phyloP scores from a whole-genome alignment of 1,284 basidiomycete genomes.

The Rhodotorula sp. region DNA sequence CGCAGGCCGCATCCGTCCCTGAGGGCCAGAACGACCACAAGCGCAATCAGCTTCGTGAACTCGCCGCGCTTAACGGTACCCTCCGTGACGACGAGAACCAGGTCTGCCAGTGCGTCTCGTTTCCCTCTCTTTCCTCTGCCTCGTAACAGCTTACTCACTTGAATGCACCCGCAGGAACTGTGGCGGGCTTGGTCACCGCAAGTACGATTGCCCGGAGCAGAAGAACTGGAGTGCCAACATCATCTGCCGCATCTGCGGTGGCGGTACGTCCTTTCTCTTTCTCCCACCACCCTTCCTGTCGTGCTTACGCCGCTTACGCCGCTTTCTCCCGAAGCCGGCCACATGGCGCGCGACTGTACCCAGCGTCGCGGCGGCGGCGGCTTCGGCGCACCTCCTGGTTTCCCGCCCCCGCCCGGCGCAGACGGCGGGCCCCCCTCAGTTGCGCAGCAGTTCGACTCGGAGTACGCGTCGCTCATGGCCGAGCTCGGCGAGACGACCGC shows the following conservation, averaged over 20 bases:
- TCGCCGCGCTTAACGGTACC: constrained; percentile 96
- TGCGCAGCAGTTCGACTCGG: constrained; percentile 75
- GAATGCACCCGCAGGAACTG: constrained; percentile 21
- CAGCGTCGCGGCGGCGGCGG: constrained; percentile 74
- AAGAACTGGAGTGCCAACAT: constrained; percentile 90
- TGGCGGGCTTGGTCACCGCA: constrained; percentile 63
- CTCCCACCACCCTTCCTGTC: background rate
- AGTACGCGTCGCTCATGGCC: constrained; percentile 96
- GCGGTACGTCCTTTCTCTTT: constrained; percentile 55
- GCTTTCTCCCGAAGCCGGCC: constrained; percentile 58
- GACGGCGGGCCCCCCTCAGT: constrained; percentile 47
- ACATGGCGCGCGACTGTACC: constrained; percentile 94
- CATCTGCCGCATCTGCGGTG: constrained; percentile 94
- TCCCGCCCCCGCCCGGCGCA: constrained; percentile 24
- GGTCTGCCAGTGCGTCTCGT: constrained; percentile 78
- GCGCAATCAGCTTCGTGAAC: constrained; percentile 95
- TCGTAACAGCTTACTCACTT: constrained; percentile 44
- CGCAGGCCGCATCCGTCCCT: constrained; percentile 92
- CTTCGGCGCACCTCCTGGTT: constrained; percentile 48
- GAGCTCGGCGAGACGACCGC: constrained; percentile 83
- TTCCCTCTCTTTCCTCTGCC: too few species aligned
- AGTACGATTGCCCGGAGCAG: constrained; percentile 96
- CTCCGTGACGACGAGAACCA: constrained; percentile 99
- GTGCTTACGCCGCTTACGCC: background rate
- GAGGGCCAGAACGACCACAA: constrained; percentile 99